Evolutionary conservation across 176 grass and related monocot genomes (phyloP), one percentile per base, ranked within the genome.

Genomic region (Oryza punctata): DNA sequence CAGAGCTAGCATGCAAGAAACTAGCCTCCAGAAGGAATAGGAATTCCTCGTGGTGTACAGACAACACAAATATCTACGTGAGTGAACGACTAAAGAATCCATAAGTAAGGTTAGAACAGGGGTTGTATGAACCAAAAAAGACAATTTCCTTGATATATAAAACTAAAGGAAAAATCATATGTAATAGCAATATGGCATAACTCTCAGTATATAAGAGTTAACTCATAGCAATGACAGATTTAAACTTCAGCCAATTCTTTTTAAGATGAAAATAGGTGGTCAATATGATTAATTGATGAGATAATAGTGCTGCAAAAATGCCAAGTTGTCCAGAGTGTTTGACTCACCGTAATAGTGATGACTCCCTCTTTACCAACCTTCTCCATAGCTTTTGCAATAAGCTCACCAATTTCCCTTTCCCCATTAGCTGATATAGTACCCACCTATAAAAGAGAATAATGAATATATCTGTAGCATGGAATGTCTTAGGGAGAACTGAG

Each of bases 311-410:
- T 45, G 29, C 30, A 24, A 19, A 73, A 26, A 64, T n/a, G n/a
- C 25, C 26, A 65, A 25, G 25, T 47, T 70, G 30, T 89, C 76
- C 41, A 50, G 23, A 61, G 37, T 35, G 13, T 77, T 67, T 38
- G 61, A 90, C 92, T 90, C 84, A 94, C 94, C 15, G 80, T 63
- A 79, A 94, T 91, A 59, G 94, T 97, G 79, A 94, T 97, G 23
- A 94, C 94, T 63, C 94, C 94, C 82, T 97, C 94, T 85, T 94
- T 97, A 25, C 94, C 94, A 69, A 97, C 94, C 87, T 97, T 97
- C 85, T 92, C 94, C 89, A 97, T 94, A 85, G 94, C 94, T 52
- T 97, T 94, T 49, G 94, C 94, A 87, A 97, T 97, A 57, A 97
- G 87, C 73, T 97, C 94, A 67, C 94, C 94, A 37, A 97, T 97